phyloP scores from a whole-genome alignment of 345 rosid species.

The Cardamine chenopodiifolia region DNA sequence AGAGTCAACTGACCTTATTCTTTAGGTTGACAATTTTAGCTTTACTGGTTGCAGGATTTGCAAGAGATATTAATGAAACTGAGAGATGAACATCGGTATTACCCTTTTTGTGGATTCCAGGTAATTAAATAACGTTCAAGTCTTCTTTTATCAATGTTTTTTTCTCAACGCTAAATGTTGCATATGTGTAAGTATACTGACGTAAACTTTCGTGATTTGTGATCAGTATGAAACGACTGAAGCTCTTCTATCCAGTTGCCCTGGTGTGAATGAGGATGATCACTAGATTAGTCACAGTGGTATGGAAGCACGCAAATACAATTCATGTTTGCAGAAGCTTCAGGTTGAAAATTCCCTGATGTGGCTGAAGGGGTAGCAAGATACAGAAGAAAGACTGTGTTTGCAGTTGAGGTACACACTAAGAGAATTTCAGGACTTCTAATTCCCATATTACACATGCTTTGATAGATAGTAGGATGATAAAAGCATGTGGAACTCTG shows the following conservation, averaged over 20 bases:
- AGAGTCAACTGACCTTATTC: slow-evolving; percentile 13
- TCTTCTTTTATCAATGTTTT: slow-evolving; percentile 4
- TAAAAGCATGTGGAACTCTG: slow-evolving; percentile 29
- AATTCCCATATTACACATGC: slow-evolving; percentile 23
- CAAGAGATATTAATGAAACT: slow-evolving; percentile 65
- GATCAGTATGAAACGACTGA: slow-evolving; percentile 81
- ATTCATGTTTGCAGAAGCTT: slow-evolving; percentile 17
- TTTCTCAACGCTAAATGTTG: neutral
- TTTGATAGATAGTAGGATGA: slow-evolving; percentile 27
- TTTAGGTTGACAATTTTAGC: slow-evolving; percentile 13
- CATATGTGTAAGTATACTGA: slow-evolving; percentile 9
- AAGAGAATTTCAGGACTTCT: neutral
- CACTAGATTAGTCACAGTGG: slow-evolving; percentile 43
- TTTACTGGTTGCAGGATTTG: slow-evolving; percentile 67
- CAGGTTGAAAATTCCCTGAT: slow-evolving; percentile 5
- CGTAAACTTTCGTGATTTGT: neutral
- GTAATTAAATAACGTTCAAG: slow-evolving; percentile 38
- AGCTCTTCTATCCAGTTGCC: slow-evolving; percentile 74
- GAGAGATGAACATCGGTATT: slow-evolving; percentile 75
- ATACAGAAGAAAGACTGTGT: slow-evolving; percentile 12
- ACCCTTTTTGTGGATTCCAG: slow-evolving; percentile 86
- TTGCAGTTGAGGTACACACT: slow-evolving; percentile 20
- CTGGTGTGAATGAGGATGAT: slow-evolving; percentile 81
- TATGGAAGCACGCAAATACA: neutral
- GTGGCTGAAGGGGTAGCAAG: slow-evolving; percentile 24